Conservation (phyloP, 352 stramenopile species). For the Pythium apleroticum region DNA sequence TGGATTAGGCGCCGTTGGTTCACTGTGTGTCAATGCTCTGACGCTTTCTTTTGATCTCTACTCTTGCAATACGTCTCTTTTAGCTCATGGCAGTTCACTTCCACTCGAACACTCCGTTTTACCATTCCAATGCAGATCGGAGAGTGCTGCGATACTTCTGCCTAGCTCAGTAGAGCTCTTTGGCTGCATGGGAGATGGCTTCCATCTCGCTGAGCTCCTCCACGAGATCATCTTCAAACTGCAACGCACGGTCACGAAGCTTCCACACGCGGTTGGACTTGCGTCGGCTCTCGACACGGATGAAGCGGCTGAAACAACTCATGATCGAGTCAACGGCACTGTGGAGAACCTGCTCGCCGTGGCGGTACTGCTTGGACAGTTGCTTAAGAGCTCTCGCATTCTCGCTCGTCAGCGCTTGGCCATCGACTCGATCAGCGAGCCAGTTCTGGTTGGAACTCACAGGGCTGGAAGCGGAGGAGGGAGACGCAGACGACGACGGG, state of each 20-base stretch:
- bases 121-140: too few relatives aligned
- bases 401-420: background rate
- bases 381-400: constrained; percentile 16
- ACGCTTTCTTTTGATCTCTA: background rate
- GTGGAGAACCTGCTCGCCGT: constrained; percentile 41
- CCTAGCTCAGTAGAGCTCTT: constrained; percentile 20
- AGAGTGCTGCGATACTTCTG: too few relatives aligned
- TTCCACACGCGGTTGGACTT: constrained; percentile 30
- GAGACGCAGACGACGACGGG: background rate
- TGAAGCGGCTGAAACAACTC: constrained; percentile 51
- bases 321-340: constrained; percentile 50
- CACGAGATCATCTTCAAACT: constrained; percentile 66
- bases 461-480: background rate
- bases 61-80: constrained; percentile 10
- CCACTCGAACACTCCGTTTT: background rate
- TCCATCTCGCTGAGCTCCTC: constrained; percentile 54
- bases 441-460: background rate
- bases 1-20: background rate
- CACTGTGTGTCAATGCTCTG: too few relatives aligned
- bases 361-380: constrained; percentile 40
- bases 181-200: constrained; percentile 30
- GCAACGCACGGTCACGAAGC: constrained; percentile 48
- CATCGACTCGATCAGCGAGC: constrained; percentile 6
- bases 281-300: constrained; percentile 52
- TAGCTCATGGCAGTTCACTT: too few relatives aligned